Base-by-base conservation (phyloP, 306 rosid genomes). In the Dicorynia guianensis region DNA sequence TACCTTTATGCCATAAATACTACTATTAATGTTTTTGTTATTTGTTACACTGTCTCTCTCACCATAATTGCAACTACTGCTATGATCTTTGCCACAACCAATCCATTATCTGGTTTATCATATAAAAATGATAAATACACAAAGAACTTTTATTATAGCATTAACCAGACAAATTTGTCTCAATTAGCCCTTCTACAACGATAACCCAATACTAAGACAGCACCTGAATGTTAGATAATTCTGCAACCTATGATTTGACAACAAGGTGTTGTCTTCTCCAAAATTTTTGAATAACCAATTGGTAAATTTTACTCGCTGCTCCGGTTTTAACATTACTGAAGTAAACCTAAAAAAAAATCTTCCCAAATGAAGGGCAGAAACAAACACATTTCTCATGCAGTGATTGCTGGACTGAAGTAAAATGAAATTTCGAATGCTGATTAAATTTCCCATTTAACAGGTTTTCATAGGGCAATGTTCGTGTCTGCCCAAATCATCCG, bases 1-100 rank as follows among this genome's bases (percentile, higher is more conserved):
- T 14, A 43, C 71, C 67, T 67, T 46, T 71, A 60, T 42, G 48
- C 34, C 14, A 18, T 30, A 38, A 39, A 48, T 17, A 67, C 53
- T 52, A 7, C 56, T 14, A 50, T 50, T 8, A n/a, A 4, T 20
- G 7, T 50, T 50, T 25, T 42, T 30, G 4, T 59, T 18, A 58
- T 18, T 7, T 11, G 25, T 19, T 54, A 66, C 68, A 50, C 18
- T 59, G 30, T 35, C n/a, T n/a, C n/a, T n/a, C n/a, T n/a, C 9
- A 67, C 39, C 58, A 0, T 4, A 75, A 76, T 50, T 36, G 20
- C 11, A 40, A 17, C 50, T 46, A 61, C 72, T 48, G 38, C 15
- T 44, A 12, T 8, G 25, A 3, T 61, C 52, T 20, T 25, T 1
- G 55, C 52, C 25, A 48, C 25, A 3, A n/a, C 14, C 57, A 63